Base-by-base conservation (phyloP, 2,329 filamentous ascomycete species). In the Akanthomyces lecanii region DNA sequence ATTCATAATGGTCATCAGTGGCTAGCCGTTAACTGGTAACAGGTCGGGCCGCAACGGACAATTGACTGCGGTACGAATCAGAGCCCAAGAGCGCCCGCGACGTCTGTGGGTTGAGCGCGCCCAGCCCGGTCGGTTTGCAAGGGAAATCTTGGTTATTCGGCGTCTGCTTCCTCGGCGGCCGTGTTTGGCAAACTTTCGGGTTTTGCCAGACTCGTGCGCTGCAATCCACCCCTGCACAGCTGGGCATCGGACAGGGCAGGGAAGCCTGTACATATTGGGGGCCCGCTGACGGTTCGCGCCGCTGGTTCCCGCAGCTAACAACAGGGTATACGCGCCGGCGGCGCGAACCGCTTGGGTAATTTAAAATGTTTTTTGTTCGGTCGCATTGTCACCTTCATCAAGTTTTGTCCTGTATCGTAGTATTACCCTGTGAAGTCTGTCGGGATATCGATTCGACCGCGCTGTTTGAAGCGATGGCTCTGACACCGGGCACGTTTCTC, bases 221-320 rank as follows among this genome's bases (percentile, higher is more conserved):
- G 36, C n/a, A 44, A 61, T 36, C 36, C 38, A 52, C 38, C 58
- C 58, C 48, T 61, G 58, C 30, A 53, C 48, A 53, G 58, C 58
- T 61, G 58, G 38, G 58, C 25, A 55, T 55, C 38, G 53, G 28
- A 56, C 61, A 51, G 33, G 28, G 8, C 33, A 36, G 53, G 45
- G 44, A 52, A 28, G 33, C 21, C 50, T 56, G 48, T 30, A 30
- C 48, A 44, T 28, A 36, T 51, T 47, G 36, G 28, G 61, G 36
- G 42, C 60, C 61, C 45, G 38, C 54, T 36, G 25, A 53, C 61
- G 61, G 61, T 58, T 63, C 61, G 61, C 54, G 53, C 61, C 61
- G 61, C 47, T 52, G 45, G 45, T 47, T 63, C 61, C 61, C 61
- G 54, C 54, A 56, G 40, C 53, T 63, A 57, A 42, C 54, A 45